Percentiles rank a stretch among this genome's conserved stretches.
Conservation (phyloP, 2,329 filamentous ascomycete genomes). For the Diaporthe sp. region DNA sequence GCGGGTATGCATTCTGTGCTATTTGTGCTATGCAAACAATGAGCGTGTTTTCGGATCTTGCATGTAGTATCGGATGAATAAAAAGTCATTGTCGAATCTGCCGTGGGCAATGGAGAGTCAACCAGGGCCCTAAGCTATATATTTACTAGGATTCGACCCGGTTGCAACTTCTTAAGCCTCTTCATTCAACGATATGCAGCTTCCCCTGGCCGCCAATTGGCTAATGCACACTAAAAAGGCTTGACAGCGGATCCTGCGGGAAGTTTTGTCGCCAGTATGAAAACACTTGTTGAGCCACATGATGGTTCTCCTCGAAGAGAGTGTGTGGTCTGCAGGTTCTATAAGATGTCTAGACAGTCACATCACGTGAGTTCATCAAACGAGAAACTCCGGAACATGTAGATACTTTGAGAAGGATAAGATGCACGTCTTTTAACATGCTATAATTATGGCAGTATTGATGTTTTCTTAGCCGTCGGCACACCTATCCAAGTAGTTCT, state of each 20-base stretch:
- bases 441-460: no score
- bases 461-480: no score
- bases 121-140: not conserved
- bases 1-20: not conserved
- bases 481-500: not conserved
- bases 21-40: conserved; percentile 37
- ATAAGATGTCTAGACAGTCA: no score
- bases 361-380: no score
- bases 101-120: not conserved
- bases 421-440: no score
- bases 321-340: no score
- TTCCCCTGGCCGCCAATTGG: not conserved
- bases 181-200: not conserved
- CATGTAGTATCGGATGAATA: not conserved
- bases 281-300: no score
- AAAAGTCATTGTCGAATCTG: not conserved
- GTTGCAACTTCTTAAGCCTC: not conserved
- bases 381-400: no score
- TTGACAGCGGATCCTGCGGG: not conserved
- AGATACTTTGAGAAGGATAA: no score
- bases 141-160: not conserved
- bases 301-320: no score
- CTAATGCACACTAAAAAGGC: not conserved
- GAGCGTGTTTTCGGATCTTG: not conserved
- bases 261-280: not conserved